Percentiles rank a stretch among this genome's conserved stretches.
Evolutionary conservation across 192 early-diverging fungal species (phyloP).

Genomic region (Linnemannia zychae): DNA sequence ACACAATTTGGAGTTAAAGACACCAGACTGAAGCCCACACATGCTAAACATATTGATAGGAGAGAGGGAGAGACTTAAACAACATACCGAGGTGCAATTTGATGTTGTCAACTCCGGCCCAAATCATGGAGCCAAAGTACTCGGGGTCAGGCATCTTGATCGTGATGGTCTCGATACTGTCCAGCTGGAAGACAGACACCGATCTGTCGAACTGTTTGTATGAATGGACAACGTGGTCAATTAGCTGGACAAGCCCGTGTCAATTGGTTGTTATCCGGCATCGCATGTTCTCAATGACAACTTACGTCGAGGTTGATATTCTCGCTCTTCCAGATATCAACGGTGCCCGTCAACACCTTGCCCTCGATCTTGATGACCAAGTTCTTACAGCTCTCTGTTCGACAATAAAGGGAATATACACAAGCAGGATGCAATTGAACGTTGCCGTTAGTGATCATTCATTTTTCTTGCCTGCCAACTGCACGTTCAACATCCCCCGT

Average conservation of each 20-base stretch:
- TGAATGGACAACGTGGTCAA: background rate
- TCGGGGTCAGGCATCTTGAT: constrained; percentile 38
- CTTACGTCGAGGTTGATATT: constrained; percentile 35
- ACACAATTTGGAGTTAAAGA: background rate
- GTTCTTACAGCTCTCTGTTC: constrained; percentile 52
- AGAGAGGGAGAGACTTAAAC: background rate
- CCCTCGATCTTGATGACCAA: constrained; percentile 34
- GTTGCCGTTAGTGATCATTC: background rate
- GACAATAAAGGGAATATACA: background rate
- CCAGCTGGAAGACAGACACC: constrained; percentile 33
- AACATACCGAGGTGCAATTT: constrained; percentile 33
- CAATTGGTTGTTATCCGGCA: too few relatives aligned
- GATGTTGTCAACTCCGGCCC: constrained; percentile 44
- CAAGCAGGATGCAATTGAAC: background rate
- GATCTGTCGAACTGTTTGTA: constrained; percentile 13
- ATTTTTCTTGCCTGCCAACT: background rate
- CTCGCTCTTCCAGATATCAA: constrained; percentile 51
- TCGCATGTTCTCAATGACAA: background rate
- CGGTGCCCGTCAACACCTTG: constrained; percentile 50
- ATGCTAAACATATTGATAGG: too few relatives aligned
- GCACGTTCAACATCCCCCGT: background rate
- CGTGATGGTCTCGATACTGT: constrained; percentile 34
- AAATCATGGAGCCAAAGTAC: constrained; percentile 52
- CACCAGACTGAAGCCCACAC: background rate
- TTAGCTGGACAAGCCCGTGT: background rate